Base-by-base conservation (phyloP, 1,139 yeast species). In the Nakaseomyces uthaithaninus region DNA sequence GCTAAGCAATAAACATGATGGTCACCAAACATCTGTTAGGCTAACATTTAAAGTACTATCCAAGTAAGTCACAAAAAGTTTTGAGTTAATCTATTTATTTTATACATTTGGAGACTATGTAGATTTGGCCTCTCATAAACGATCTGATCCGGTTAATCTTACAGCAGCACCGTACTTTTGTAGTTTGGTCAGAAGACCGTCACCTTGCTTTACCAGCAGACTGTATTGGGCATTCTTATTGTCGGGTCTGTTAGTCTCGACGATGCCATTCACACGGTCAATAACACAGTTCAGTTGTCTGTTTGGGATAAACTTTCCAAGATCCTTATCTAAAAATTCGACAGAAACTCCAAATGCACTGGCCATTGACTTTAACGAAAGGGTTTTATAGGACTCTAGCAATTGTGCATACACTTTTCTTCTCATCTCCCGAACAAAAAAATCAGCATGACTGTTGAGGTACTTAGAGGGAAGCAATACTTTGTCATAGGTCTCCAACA, bases 101-200 rank as follows among this genome's bases (percentile, higher is more conserved):
- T 9, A 27, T 27, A 8, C 15, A 12, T 14, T 12, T 27, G 15
- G 12, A 7, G 24, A 10, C 9, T 7, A 10, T 7, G 17, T 27
- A 4, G 8, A 27, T 8, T 9, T 6, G 17, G 17, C 5, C 10
- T 2, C 10, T 28, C 33, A 31, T 31, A 74, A 78, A 54, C 78
- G 72, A 59, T 87, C 95, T 26, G 95, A 86, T 36, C 97, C 96
- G 58, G 94, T 81, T 55, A 91, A 74, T 62, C 93, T 83, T 40
- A 91, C 97, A 12, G 97, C 96, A 28, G 97, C 95, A 38, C 95
- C 95, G 57, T 91, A 91, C 64, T 89, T 91, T 61, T 93, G 98
- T 57, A 93, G 72, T 64, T 91, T 91, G 23, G 98, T 91, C 63
- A 93, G 76, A 53, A 93, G 71, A 11, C 80, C 77, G 60, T 93